A percentile compares a stretch with the other conserved stretches of the same genome.
These are phyloP conservation scores for Emmonsiellopsis sp. DNA, from an alignment of 2,329 filamentous ascomycete species.

Conservation along the genomic window DNA sequence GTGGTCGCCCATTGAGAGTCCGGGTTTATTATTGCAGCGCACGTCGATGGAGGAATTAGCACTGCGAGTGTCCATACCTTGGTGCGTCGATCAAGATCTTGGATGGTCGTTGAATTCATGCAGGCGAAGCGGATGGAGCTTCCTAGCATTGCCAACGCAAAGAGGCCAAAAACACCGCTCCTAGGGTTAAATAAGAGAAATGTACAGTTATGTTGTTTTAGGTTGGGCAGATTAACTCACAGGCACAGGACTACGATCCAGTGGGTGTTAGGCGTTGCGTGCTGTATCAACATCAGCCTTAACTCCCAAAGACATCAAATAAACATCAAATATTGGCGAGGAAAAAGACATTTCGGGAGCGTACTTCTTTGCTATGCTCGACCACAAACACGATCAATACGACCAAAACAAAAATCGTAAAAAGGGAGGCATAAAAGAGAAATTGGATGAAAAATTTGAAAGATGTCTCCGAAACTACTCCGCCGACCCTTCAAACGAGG, in stretches of 20 bases:
- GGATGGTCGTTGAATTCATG: slow-evolving; percentile 74
- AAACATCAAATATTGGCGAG: neutral
- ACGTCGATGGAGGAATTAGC: slow-evolving; percentile 47
- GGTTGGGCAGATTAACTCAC: slow-evolving; percentile 22
- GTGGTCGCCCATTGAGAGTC: slow-evolving; percentile 26
- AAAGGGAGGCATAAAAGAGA: slow-evolving; percentile 60
- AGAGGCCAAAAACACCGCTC: slow-evolving; percentile 66
- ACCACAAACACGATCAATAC: slow-evolving; percentile 55
- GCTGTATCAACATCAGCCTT: slow-evolving; percentile 16
- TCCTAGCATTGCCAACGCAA: slow-evolving; percentile 64
- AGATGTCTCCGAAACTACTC: slow-evolving; percentile 73
- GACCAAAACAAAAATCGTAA: slow-evolving; percentile 55
- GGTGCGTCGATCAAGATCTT: slow-evolving; percentile 55
- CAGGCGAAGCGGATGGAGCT: slow-evolving; percentile 62
- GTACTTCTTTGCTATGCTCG: slow-evolving; percentile 41
- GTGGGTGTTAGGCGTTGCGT: slow-evolving; percentile 43
- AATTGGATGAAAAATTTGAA: slow-evolving; percentile 95
- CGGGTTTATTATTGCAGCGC: slow-evolving; percentile 21
- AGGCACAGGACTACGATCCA: slow-evolving; percentile 60
- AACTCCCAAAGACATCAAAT: neutral
- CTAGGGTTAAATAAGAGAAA: slow-evolving; percentile 21
- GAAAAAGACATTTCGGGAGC: slow-evolving; percentile 10
- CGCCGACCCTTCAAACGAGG: slow-evolving; percentile 60
- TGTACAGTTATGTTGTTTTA: neutral
- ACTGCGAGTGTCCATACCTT: slow-evolving; percentile 67